phyloP scores from a whole-genome alignment of 192 early-diverging fungal genomes.

The Coemansia sp. region DNA sequence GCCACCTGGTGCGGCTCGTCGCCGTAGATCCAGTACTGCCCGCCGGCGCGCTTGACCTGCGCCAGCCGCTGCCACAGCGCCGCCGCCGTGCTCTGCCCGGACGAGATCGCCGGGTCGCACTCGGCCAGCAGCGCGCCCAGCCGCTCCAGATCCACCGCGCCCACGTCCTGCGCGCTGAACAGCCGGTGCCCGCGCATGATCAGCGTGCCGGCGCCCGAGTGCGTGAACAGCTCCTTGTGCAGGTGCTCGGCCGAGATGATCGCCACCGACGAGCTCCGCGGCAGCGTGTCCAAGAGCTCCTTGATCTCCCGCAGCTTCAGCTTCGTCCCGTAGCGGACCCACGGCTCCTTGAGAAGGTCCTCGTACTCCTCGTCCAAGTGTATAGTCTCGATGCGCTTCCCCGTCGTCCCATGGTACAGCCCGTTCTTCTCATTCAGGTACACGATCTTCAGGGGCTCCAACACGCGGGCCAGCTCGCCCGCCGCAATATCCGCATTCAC shows the following conservation, averaged over 20 bases:
- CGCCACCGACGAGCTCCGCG: slow-evolving; percentile 96
- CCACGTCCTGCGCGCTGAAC: slow-evolving; percentile 65
- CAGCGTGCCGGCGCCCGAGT: slow-evolving; percentile 94
- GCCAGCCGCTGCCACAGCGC: slow-evolving; percentile 69
- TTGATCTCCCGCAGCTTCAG: slow-evolving; percentile 97
- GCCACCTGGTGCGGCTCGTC: slow-evolving; percentile 94
- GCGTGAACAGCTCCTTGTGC: slow-evolving; percentile 99
- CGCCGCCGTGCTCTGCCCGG: slow-evolving; percentile 64
- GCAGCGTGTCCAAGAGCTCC: slow-evolving; percentile 93
- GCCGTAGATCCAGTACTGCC: slow-evolving; percentile 70
- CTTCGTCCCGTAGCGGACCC: slow-evolving; percentile 98
- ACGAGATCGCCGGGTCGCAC: slow-evolving; percentile 67
- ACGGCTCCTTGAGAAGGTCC: slow-evolving; percentile 86
- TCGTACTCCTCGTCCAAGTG: slow-evolving; percentile 99
- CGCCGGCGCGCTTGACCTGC: slow-evolving; percentile 52
- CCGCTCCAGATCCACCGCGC: slow-evolving; percentile 73
- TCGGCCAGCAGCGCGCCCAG: slow-evolving; percentile 75
- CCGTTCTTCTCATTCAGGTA: slow-evolving; percentile 98
- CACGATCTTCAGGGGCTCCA: slow-evolving; percentile 97
- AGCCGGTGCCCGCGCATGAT: slow-evolving; percentile 94
- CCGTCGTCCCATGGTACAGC: slow-evolving; percentile 89
- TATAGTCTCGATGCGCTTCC: slow-evolving; percentile 95
- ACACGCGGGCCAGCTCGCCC: slow-evolving; percentile 90
- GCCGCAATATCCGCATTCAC: slow-evolving; percentile 99
- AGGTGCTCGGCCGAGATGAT: slow-evolving; percentile 98